phyloP scores from a whole-genome alignment of 257 asterid species.

The Gynochthodes officinalis region DNA sequence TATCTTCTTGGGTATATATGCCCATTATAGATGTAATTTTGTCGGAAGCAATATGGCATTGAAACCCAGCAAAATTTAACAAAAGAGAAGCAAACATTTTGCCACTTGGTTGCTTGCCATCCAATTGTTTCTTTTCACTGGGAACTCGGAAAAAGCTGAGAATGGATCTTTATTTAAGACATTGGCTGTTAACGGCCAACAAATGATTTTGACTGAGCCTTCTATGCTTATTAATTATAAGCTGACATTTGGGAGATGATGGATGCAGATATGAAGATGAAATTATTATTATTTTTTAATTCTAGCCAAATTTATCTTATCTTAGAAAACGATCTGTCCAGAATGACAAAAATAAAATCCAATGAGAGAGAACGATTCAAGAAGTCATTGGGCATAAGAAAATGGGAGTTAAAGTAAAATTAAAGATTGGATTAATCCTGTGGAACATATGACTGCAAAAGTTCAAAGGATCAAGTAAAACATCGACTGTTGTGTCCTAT shows the following conservation, averaged over 20 bases:
- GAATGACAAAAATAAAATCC: slow-evolving; percentile 1
- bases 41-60: background rate
- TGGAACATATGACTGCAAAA: too few species aligned
- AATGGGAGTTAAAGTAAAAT: too few species aligned
- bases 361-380: background rate
- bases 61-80: background rate
- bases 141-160: background rate
- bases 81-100: background rate
- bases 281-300: background rate
- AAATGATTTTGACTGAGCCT: background rate
- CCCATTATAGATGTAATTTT: background rate
- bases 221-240: background rate
- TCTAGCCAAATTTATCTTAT: background rate
- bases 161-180: background rate
- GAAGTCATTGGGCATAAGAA: background rate
- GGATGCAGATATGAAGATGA: background rate
- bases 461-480: too few species aligned
- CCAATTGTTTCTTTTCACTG: background rate
- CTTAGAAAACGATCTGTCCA: background rate
- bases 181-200: background rate
- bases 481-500: too few species aligned
- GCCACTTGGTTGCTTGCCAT: background rate
- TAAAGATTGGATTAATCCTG: too few species aligned
- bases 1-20: background rate
- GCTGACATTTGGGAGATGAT: slow-evolving; percentile 9